Evolutionary conservation across 768 basidiomycete genomes (phyloP).

Genomic region (Mycena crocata): DNA sequence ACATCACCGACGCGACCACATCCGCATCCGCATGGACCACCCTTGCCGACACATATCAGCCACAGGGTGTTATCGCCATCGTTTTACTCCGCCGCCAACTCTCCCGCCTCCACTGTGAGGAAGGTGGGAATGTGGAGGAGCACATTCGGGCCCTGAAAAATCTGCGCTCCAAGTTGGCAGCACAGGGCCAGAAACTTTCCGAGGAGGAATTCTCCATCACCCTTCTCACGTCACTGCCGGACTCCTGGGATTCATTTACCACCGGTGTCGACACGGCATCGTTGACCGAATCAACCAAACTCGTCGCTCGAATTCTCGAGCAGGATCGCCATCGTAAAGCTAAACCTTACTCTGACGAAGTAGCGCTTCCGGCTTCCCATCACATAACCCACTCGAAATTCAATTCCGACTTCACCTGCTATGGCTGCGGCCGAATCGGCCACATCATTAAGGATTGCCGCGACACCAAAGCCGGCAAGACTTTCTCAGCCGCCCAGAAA

Average conservation of each 20-base stretch:
- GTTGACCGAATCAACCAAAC: conserved; percentile 27
- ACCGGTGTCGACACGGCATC: conserved; percentile 28
- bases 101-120: too few species aligned
- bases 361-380: conserved; percentile 1
- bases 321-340: conserved; percentile 30
- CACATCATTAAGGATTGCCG: too few species aligned
- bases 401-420: not conserved
- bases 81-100: conserved; percentile 36
- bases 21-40: too few species aligned
- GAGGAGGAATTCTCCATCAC: too few species aligned
- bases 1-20: too few species aligned
- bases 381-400: not conserved
- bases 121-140: too few species aligned
- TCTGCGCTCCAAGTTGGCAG: too few species aligned
- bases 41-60: conserved; percentile 41
- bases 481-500: too few species aligned
- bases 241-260: conserved; percentile 19
- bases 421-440: too few species aligned
- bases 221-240: too few species aligned
- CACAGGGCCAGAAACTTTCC: too few species aligned
- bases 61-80: conserved; percentile 41
- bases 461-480: too few species aligned
- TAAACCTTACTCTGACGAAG: conserved; percentile 12
- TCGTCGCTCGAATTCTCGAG: conserved; percentile 39
- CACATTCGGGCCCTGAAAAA: conserved; percentile 3